A percentile compares a stretch with the other conserved stretches of the same genome.
These are phyloP conservation scores for Pyricularia pennisetigena DNA, from an alignment of 2,329 filamentous ascomycete genomes.

Conservation along the genomic window DNA sequence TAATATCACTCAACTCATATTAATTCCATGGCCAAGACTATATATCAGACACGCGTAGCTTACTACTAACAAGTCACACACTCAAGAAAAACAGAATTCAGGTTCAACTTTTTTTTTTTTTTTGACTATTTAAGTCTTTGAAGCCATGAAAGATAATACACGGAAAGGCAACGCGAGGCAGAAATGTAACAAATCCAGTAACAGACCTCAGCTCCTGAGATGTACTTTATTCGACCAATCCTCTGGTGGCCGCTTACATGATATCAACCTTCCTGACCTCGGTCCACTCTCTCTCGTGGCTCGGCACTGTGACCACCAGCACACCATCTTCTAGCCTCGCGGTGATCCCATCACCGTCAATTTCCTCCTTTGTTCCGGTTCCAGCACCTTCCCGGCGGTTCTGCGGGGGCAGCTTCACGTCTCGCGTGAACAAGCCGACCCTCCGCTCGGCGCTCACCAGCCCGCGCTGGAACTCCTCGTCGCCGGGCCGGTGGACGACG, in stretches of 20 bases:
- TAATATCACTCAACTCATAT: too few relatives aligned
- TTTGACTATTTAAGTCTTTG: not conserved
- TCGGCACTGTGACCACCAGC: slow-evolving; percentile 67
- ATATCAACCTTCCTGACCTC: slow-evolving; percentile 52
- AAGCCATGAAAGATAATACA: too few relatives aligned
- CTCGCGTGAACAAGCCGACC: slow-evolving; percentile 66
- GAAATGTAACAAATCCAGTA: not conserved
- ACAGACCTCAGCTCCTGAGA: not conserved
- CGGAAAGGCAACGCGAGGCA: not conserved
- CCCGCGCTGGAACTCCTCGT: slow-evolving; percentile 57
- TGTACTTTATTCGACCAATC: not conserved
- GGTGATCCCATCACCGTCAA: slow-evolving; percentile 58
- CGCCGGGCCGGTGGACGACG: slow-evolving; percentile 61
- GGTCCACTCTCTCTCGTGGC: slow-evolving; percentile 57
- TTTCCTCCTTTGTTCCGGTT: slow-evolving; percentile 34
- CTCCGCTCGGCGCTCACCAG: slow-evolving; percentile 57
- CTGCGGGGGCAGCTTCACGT: slow-evolving; percentile 50
- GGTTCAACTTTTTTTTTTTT: not conserved
- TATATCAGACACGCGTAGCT: too few relatives aligned
- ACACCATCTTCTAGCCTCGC: slow-evolving; percentile 75
- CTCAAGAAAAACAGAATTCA: not conserved
- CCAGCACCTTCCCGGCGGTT: slow-evolving; percentile 33
- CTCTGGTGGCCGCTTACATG: slow-evolving; percentile 19
- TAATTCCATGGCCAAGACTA: too few relatives aligned
- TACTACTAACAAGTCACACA: too few relatives aligned